Base-by-base conservation (phyloP, 768 basidiomycete species). In the Mycena galericulata region DNA sequence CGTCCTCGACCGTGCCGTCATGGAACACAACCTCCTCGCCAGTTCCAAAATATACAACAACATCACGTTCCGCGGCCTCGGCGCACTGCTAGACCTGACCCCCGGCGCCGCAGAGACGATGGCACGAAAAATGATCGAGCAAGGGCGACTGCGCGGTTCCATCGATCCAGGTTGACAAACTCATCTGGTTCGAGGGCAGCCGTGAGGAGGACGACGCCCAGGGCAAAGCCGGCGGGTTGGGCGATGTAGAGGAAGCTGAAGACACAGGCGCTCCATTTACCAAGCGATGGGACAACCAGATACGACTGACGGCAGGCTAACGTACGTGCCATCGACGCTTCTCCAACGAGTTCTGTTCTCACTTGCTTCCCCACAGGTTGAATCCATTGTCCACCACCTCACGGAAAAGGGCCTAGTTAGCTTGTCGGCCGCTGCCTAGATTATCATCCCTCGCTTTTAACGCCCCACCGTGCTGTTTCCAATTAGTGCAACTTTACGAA, bases 91-190 rank as follows among this genome's bases (percentile, higher is more conserved):
- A 51, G 94, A 96, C 76, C 82, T 99, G 70, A 92, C 94, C 4
- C 93, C 97, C 17, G 92, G 92, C 29, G 96, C 95, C 18, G 97
- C 97, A 20, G 98, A 99, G 80, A 95, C 91, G 1, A 98, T 99
- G 93, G 97, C 97, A 12, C 88, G 97, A 58, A 94, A 93, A 77
- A 99, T 99, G 98, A 98, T 99, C 56, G 96, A 98, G 76, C 98
- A 99, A 80, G 93, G 95, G 11, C 92, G 98, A 62, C 81, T 99
- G 68, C 91, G 94, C 69, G 98, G 94, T 29, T 91, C 91, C 65
- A 97, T 99, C 65, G 98, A 99, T n/a, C 77, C 98, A 99, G 77
- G 96, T 98, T 17, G 95, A 97, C 66, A 91, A 89, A 72, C 85
- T 99, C 51, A 97, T 99, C 69, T 94, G 92, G 87, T 99, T 99